phyloP scores from a whole-genome alignment of 345 rosid species.

The Citrus trifoliata region DNA sequence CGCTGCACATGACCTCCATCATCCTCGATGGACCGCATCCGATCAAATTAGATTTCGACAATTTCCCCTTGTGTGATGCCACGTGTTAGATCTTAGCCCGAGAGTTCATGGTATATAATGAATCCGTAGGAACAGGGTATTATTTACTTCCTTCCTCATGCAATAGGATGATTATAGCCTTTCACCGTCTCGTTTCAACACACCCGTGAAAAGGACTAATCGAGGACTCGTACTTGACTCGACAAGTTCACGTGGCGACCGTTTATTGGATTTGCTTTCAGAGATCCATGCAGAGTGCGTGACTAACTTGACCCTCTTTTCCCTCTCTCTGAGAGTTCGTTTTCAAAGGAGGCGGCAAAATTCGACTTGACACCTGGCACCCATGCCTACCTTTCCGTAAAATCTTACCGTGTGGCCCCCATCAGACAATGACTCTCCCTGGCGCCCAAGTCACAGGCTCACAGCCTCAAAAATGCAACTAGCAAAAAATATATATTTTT shows the following conservation, averaged over 20 bases:
- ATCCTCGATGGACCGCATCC: conserved; percentile 8
- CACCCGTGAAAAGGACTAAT: conserved; percentile 37
- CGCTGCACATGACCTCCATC: not conserved
- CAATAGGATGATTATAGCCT: not conserved
- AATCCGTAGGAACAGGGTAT: not conserved
- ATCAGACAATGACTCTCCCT: not conserved
- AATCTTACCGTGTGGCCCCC: conserved; percentile 11
- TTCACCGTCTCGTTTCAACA: not conserved
- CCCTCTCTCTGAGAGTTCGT: not conserved
- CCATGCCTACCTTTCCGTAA: not conserved
- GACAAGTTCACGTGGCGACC: conserved; percentile 24
- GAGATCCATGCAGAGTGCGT: conserved; percentile 36
- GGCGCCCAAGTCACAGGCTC: not conserved
- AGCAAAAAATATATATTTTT: not conserved
- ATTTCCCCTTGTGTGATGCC: accelerated
- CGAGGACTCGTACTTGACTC: conserved; percentile 33
- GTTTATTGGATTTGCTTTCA: not conserved
- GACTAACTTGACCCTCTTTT: not conserved
- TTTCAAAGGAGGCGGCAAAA: conserved; percentile 27
- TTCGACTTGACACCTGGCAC: conserved; percentile 15
- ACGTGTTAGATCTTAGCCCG: not conserved
- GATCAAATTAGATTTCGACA: not conserved
- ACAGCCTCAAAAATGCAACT: not conserved
- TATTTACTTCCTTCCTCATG: not conserved
- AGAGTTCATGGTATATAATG: not conserved